Evolutionary conservation across 768 basidiomycete genomes (phyloP).

Genomic region (Kwoniella bestiolae): DNA sequence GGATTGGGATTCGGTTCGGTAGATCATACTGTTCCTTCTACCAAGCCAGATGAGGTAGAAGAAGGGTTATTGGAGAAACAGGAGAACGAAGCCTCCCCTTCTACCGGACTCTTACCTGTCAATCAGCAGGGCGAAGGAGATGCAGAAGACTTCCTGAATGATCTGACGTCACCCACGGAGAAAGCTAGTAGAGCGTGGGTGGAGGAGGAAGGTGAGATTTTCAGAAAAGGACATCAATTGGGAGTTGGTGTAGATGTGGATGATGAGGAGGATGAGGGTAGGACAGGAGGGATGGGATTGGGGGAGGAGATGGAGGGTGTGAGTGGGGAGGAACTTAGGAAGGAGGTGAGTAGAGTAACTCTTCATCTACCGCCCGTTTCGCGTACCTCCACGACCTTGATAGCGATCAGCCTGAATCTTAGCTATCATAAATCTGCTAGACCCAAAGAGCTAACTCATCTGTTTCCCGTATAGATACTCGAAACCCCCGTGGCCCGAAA

Average conservation of each 20-base stretch:
- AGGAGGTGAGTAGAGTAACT: slow-evolving; percentile 60
- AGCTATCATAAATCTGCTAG: no score
- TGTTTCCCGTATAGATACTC: no score
- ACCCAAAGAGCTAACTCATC: no score
- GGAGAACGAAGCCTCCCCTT: slow-evolving; percentile 9
- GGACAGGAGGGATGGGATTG: no score
- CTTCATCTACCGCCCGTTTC: no score
- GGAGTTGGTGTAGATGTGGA: slow-evolving; percentile 69
- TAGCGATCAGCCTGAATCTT: no score
- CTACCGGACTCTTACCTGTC: slow-evolving; percentile 11
- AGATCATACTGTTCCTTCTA: no score
- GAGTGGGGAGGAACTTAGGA: slow-evolving; percentile 76
- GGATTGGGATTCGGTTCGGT: slow-evolving; percentile 7
- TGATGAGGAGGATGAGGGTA: slow-evolving; percentile 71
- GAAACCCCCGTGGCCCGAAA: slow-evolving; percentile 48
- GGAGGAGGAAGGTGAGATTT: slow-evolving; percentile 94
- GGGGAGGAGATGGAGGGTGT: slow-evolving; percentile 63
- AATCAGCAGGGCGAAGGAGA: background rate
- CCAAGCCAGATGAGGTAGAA: background rate
- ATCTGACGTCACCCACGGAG: slow-evolving; percentile 38
- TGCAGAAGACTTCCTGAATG: slow-evolving; percentile 17
- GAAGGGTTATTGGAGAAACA: slow-evolving; percentile 8
- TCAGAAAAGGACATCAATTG: slow-evolving; percentile 82
- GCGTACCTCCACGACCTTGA: no score
- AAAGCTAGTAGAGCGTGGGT: slow-evolving; percentile 66